Conservation (phyloP, 768 basidiomycete genomes). For the Pholiota conissans region DNA sequence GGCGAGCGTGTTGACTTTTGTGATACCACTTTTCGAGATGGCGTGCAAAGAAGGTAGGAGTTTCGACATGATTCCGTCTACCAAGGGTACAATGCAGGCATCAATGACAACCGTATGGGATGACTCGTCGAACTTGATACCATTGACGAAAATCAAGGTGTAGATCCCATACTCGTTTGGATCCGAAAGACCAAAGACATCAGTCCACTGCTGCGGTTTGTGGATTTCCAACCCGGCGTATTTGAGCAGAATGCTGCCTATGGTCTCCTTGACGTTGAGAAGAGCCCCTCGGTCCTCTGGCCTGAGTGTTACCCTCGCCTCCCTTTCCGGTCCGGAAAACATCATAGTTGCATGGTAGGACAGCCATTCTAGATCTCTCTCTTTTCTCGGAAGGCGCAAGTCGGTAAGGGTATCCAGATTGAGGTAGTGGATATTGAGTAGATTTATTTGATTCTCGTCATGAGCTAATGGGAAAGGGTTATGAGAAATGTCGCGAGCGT, state of each 20-base stretch:
- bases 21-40: constrained; percentile 7
- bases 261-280: constrained; percentile 24
- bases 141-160: constrained; percentile 46
- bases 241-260: constrained; percentile 17
- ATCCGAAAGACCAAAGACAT: constrained; percentile 22
- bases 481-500: constrained; percentile 14
- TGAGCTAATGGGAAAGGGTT: constrained; percentile 29
- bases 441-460: constrained; percentile 3
- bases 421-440: constrained; percentile 33
- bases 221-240: constrained; percentile 7
- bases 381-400: constrained; percentile 7
- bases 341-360: constrained; percentile 19
- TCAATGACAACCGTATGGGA: constrained; percentile 54
- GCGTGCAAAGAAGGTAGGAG: constrained; percentile 16
- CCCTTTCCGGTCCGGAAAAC: constrained; percentile 21
- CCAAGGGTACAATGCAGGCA: constrained; percentile 44
- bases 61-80: constrained; percentile 15
- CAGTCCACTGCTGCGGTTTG: not conserved
- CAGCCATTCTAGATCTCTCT: constrained; percentile 21
- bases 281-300: constrained; percentile 9
- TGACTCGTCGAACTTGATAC: constrained; percentile 45
- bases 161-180: constrained; percentile 21
- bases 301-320: not conserved
- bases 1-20: constrained; percentile 17
- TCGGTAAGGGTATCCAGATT: constrained; percentile 17